Percentiles rank a stretch among this genome's conserved stretches.
phyloP scores from a whole-genome alignment of 2,329 filamentous ascomycete genomes.

The Colletotrichum lindemuthianum region DNA sequence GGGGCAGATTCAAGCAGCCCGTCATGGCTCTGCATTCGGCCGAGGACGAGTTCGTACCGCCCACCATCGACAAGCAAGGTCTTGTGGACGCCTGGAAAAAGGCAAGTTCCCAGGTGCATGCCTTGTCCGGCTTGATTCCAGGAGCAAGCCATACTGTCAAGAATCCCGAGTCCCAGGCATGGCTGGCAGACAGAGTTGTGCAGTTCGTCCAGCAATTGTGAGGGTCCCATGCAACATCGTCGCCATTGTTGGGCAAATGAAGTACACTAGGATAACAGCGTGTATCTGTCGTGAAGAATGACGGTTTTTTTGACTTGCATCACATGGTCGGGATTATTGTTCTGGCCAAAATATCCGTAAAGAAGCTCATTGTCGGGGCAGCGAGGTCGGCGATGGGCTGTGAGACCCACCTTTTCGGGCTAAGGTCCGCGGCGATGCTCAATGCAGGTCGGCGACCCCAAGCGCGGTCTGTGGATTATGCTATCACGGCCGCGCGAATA shows the following conservation, averaged over 20 bases:
- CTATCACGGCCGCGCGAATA: constrained; percentile 28
- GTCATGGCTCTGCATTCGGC: constrained; percentile 73
- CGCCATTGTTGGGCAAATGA: too few species aligned
- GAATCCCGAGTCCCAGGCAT: constrained; percentile 55
- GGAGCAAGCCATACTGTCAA: constrained; percentile 62
- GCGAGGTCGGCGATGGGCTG: constrained; percentile 32
- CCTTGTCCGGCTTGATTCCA: constrained; percentile 63
- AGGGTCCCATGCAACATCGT: not conserved
- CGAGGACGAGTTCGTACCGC: constrained; percentile 73
- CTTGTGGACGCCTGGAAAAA: constrained; percentile 68
- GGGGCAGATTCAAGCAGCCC: constrained; percentile 69
- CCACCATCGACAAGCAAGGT: constrained; percentile 63
- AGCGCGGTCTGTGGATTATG: constrained; percentile 6
- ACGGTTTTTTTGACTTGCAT: too few species aligned
- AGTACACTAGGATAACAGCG: too few species aligned
- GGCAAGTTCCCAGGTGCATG: constrained; percentile 57
- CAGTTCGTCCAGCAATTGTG: constrained; percentile 52
- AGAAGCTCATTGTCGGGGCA: not conserved
- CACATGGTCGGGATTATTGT: too few species aligned
- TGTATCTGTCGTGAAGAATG: too few species aligned
- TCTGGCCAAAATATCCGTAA: too few species aligned
- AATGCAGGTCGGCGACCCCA: constrained; percentile 33
- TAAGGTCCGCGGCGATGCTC: constrained; percentile 19
- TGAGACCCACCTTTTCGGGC: constrained; percentile 13
- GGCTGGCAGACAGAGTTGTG: constrained; percentile 59